Conservation (phyloP, 176 grass and related monocot species). For the Tuctoria greenei region DNA sequence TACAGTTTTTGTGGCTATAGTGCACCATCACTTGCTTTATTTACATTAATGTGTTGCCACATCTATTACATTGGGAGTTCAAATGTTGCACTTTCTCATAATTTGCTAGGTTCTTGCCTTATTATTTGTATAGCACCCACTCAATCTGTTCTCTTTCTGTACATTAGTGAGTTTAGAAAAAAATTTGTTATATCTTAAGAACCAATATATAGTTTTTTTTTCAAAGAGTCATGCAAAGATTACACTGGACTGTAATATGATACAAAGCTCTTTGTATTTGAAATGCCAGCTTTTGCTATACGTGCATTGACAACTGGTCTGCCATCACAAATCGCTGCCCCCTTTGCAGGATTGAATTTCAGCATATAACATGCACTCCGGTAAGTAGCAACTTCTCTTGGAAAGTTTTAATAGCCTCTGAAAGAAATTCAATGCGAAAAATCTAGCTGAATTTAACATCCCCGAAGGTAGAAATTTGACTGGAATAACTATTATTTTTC, state of each 20-base stretch:
- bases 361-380: conserved; percentile 66
- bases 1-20: conserved; percentile 1
- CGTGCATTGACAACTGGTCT: conserved; percentile 95
- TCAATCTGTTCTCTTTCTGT: conserved; percentile 26
- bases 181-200: conserved; percentile 7
- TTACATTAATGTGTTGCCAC: conserved; percentile 1
- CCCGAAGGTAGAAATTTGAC: conserved; percentile 16
- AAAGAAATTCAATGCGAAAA: conserved; percentile 31
- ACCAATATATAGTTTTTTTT: conserved; percentile 17
- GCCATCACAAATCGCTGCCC: conserved; percentile 88
- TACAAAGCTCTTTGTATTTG: conserved; percentile 27
- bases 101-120: background rate
- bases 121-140: background rate
- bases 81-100: background rate
- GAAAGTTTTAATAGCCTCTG: background rate
- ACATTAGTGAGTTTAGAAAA: conserved; percentile 23
- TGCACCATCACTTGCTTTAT: conserved; percentile 10
- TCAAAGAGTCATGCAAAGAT: background rate
- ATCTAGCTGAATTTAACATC: conserved; percentile 12
- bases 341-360: conserved; percentile 83
- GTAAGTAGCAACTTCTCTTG: conserved; percentile 52
- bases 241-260: conserved; percentile 19
- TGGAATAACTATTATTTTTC: conserved; percentile 26
- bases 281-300: conserved; percentile 82
- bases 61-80: background rate